Percentiles rank a stretch among this genome's conserved stretches.
These are phyloP conservation scores for Sclerotinia glacialis DNA, from an alignment of 2,329 filamentous ascomycete genomes.

Conservation along the genomic window DNA sequence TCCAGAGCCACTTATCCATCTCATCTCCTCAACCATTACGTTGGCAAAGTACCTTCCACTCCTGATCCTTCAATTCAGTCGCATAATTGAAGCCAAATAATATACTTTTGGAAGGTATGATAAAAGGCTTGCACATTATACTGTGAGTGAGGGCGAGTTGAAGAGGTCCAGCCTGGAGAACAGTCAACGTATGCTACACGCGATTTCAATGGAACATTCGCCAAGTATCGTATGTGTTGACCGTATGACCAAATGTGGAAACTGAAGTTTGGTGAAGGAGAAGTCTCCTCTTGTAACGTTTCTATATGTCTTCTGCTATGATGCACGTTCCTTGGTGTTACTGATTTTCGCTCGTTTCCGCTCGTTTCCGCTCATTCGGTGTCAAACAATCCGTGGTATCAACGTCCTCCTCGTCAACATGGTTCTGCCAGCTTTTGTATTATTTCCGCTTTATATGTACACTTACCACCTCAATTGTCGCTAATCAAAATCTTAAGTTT, in stretches of 20 bases:
- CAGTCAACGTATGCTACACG: background rate
- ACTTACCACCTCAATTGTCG: conserved; percentile 26
- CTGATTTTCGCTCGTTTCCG: background rate
- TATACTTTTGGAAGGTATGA: conserved; percentile 16
- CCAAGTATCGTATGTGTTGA: conserved; percentile 2
- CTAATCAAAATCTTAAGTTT: conserved; percentile 29
- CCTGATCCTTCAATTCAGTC: background rate
- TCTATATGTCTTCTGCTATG: conserved; percentile 15
- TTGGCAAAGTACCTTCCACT: background rate
- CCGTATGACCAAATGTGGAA: conserved; percentile 8
- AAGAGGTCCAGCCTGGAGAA: background rate
- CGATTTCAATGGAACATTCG: background rate
- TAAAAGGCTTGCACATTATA: conserved; percentile 9
- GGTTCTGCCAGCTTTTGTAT: conserved; percentile 24
- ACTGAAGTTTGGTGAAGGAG: conserved; percentile 6
- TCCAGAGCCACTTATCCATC: background rate
- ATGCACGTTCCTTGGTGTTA: conserved; percentile 2
- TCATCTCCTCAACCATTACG: background rate
- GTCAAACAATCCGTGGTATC: background rate
- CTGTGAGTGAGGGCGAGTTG: background rate
- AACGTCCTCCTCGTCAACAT: background rate
- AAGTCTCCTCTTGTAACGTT: conserved; percentile 8
- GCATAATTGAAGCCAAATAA: background rate
- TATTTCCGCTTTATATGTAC: conserved; percentile 33
- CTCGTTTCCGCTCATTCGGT: background rate